A percentile compares a stretch with the other conserved stretches of the same genome.
Evolutionary conservation across 805 yeast genomes (phyloP).

Genomic region (Starmerella apicola): DNA sequence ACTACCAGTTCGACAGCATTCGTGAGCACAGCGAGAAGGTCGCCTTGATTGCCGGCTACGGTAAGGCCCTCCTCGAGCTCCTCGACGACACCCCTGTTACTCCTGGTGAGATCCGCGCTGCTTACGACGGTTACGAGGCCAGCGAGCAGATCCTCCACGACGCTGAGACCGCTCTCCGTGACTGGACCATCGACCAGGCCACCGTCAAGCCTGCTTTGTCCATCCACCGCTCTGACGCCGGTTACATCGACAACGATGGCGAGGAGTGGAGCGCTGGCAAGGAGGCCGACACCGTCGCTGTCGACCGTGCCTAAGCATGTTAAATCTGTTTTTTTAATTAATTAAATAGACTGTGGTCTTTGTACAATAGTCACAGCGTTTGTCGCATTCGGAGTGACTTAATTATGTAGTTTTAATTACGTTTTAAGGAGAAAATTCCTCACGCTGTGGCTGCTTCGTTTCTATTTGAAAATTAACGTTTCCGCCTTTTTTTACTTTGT

Average conservation of each 20-base stretch:
- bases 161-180: slow-evolving; percentile 87
- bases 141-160: slow-evolving; percentile 95
- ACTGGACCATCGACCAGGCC: slow-evolving; percentile 95
- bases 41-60: slow-evolving; percentile 96
- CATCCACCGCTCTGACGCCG: slow-evolving; percentile 53
- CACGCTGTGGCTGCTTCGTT: too few relatives aligned
- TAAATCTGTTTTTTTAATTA: background rate
- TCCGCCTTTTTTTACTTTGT: too few relatives aligned
- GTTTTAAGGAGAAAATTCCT: too few relatives aligned
- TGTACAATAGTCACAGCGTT: background rate
- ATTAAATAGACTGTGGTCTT: background rate
- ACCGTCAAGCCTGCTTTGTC: slow-evolving; percentile 88
- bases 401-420: too few relatives aligned
- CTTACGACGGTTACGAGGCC: slow-evolving; percentile 96
- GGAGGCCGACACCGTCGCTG: slow-evolving; percentile 26
- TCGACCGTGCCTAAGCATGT: slow-evolving; percentile 14
- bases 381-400: too few relatives aligned
- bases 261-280: slow-evolving; percentile 30
- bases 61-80: slow-evolving; percentile 90
- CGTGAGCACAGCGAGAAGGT: slow-evolving; percentile 93
- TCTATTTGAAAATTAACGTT: too few relatives aligned
- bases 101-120: slow-evolving; percentile 98
- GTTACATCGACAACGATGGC: slow-evolving; percentile 28
- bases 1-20: slow-evolving; percentile 89
- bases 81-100: slow-evolving; percentile 95